Percentiles rank a stretch among this genome's conserved stretches.
Conservation (phyloP, 164 flowering plant species). For the Chloranthus sessilifolius region DNA sequence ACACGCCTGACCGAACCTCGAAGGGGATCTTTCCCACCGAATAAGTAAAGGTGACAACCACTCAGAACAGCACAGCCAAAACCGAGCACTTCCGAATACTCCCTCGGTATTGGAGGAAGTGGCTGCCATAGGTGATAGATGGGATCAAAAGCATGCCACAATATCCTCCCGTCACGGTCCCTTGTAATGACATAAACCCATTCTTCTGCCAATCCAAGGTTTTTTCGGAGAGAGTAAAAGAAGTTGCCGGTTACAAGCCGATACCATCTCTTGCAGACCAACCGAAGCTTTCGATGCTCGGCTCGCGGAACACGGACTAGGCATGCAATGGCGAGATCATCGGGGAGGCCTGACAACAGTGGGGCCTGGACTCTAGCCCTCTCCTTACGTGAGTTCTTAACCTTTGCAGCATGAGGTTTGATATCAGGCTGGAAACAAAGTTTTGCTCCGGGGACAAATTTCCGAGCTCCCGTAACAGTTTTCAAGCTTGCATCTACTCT, state of each 20-base stretch:
- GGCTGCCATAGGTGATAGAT: constrained; percentile 89
- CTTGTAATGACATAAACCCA: constrained; percentile 95
- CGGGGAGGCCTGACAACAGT: constrained; percentile 91
- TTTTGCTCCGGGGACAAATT: constrained; percentile 84
- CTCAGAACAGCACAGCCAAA: constrained; percentile 95
- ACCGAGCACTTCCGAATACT: constrained; percentile 81
- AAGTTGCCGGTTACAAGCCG: constrained; percentile 75
- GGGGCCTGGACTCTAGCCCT: constrained; percentile 70
- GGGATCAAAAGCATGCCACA: constrained; percentile 97
- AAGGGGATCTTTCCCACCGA: constrained; percentile 90
- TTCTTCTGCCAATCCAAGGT: constrained; percentile 89
- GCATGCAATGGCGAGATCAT: constrained; percentile 96
- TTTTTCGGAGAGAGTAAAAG: constrained; percentile 77
- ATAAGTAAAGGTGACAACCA: constrained; percentile 82
- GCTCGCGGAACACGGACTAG: constrained; percentile 86
- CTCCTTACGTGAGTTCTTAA: constrained; percentile 65
- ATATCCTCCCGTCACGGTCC: constrained; percentile 87
- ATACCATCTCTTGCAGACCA: constrained; percentile 94
- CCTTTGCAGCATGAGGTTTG: constrained; percentile 67
- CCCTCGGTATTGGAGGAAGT: constrained; percentile 86
- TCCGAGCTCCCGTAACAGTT: constrained; percentile 85
- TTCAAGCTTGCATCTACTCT: constrained; percentile 78
- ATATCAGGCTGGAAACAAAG: constrained; percentile 85
- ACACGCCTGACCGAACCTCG: constrained; percentile 89
- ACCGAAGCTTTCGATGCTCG: constrained; percentile 82